Percentiles rank a stretch among this genome's conserved stretches.
These are phyloP conservation scores for Parachlorella kessleri DNA, from an alignment of 139 green algal species.

Conservation along the genomic window DNA sequence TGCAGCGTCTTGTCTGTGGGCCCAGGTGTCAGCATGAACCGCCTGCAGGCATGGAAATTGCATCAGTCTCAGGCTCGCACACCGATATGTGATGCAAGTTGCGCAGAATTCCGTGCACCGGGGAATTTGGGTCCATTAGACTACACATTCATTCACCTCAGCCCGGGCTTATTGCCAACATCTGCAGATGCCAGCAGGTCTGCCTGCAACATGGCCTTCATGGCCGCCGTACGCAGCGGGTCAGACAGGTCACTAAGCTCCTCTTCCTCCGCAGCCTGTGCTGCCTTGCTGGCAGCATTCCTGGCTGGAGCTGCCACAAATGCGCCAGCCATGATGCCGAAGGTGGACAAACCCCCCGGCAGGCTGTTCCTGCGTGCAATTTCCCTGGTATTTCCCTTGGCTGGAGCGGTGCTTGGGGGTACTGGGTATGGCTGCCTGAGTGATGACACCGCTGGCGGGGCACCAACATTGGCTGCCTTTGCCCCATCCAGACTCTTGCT, in stretches of 20 bases:
- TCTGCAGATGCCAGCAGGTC: neutral
- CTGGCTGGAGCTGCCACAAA: conserved; percentile 10
- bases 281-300: neutral
- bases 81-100: neutral
- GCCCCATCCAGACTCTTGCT: too few relatives aligned
- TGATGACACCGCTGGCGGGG: too few relatives aligned
- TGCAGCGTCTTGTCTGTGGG: conserved; percentile 50
- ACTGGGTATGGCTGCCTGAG: conserved; percentile 8
- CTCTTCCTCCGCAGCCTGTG: neutral
- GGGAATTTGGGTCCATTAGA: too few relatives aligned
- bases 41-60: conserved; percentile 5
- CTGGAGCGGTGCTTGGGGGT: conserved; percentile 10
- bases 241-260: neutral
- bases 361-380: neutral
- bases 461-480: too few relatives aligned
- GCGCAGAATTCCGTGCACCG: too few relatives aligned
- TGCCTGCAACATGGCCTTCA: neutral
- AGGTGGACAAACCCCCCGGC: conserved; percentile 9
- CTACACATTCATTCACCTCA: conserved; percentile 20
- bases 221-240: neutral
- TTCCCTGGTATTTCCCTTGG: conserved; percentile 13
- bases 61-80: neutral
- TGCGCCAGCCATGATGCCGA: conserved; percentile 7
- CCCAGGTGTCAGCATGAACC: conserved; percentile 31
- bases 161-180: neutral